Evolutionary conservation across 352 stramenopile species (phyloP).

Genomic region (Phytophthora kernoviae): DNA sequence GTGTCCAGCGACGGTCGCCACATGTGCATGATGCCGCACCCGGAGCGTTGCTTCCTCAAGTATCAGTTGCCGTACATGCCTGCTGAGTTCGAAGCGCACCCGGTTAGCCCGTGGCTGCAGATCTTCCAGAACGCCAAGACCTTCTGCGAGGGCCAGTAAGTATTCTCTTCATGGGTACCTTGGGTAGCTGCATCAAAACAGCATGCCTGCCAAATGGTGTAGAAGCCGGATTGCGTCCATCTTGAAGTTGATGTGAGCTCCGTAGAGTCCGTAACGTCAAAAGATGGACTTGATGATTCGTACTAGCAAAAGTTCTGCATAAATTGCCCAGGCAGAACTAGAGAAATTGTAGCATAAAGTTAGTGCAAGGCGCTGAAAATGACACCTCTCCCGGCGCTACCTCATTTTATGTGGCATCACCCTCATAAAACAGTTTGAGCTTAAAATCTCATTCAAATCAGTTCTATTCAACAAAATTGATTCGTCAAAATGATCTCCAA

Average conservation of each 20-base stretch:
- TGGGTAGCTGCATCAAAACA: slow-evolving; percentile 9
- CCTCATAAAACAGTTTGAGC: neutral
- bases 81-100: slow-evolving; percentile 73
- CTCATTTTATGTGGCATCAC: neutral
- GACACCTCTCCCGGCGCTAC: neutral
- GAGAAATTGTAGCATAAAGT: neutral
- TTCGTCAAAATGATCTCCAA: neutral
- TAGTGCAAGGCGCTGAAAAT: neutral
- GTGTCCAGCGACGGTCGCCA: slow-evolving; percentile 97
- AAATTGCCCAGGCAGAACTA: neutral
- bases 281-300: slow-evolving; percentile 2
- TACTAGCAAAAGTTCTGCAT: neutral
- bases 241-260: neutral
- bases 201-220: neutral
- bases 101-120: slow-evolving; percentile 95
- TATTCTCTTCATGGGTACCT: slow-evolving; percentile 2
- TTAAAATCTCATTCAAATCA: neutral
- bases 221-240: neutral
- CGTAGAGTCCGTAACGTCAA: slow-evolving; percentile 3
- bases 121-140: slow-evolving; percentile 99
- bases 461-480: neutral
- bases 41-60: slow-evolving; percentile 96
- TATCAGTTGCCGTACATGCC: slow-evolving; percentile 98
- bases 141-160: slow-evolving; percentile 92
- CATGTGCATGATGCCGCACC: slow-evolving; percentile 99